phyloP scores from a whole-genome alignment of 495 filamentous ascomycete genomes.

The Talaromyces nanjingensis region DNA sequence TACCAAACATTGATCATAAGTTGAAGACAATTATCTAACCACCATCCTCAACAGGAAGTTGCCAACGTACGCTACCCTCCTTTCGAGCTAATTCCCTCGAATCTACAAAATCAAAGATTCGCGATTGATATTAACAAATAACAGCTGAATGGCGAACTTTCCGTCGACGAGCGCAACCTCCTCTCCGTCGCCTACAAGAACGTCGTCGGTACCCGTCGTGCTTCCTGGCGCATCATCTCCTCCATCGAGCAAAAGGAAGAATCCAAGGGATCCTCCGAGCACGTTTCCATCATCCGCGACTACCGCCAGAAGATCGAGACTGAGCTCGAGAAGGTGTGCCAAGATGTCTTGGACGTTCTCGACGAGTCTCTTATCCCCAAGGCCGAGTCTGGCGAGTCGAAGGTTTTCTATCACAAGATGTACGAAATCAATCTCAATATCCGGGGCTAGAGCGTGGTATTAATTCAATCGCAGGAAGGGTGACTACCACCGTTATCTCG shows the following conservation, averaged over 20 bases:
- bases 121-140: neutral
- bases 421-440: slow-evolving; percentile 34
- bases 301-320: slow-evolving; percentile 99
- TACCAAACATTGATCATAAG: slow-evolving; percentile 12
- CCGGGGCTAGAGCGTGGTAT: neutral
- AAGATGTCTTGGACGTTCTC: slow-evolving; percentile 95
- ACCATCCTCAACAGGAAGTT: slow-evolving; percentile 60
- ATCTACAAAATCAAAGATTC: neutral
- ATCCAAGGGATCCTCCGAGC: slow-evolving; percentile 97
- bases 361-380: slow-evolving; percentile 95
- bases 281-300: slow-evolving; percentile 89
- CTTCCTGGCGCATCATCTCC: slow-evolving; percentile 99
- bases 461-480: slow-evolving; percentile 71
- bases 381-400: slow-evolving; percentile 96
- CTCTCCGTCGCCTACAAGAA: slow-evolving; percentile 99
- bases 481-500: slow-evolving; percentile 99
- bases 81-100: neutral
- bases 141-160: slow-evolving; percentile 73
- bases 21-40: slow-evolving; percentile 24
- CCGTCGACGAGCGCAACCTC: slow-evolving; percentile 98
- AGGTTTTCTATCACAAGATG: slow-evolving; percentile 99
- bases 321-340: slow-evolving; percentile 96
- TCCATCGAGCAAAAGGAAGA: slow-evolving; percentile 99
- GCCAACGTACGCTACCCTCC: slow-evolving; percentile 65
- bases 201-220: slow-evolving; percentile 96